phyloP scores from a whole-genome alignment of 441 rosid genomes.

The Brassica hybrid region DNA sequence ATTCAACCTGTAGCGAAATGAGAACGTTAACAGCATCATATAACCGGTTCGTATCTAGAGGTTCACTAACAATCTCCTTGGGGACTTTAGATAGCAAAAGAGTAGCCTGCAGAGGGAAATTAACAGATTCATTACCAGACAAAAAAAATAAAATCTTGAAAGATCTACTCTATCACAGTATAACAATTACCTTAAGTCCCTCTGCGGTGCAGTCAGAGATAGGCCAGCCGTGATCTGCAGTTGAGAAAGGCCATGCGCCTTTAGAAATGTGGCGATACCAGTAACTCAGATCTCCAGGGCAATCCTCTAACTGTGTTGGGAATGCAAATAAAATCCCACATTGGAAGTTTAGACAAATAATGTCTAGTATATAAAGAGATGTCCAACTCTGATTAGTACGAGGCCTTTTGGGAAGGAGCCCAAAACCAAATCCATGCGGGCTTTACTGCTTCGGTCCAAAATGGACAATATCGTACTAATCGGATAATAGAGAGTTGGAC shows the following conservation, averaged over 20 bases:
- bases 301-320: constrained; percentile 40
- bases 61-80: constrained; percentile 74
- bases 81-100: constrained; percentile 74
- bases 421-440: no score
- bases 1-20: constrained; percentile 81
- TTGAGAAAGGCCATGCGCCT: constrained; percentile 99
- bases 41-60: constrained; percentile 58
- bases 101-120: constrained; percentile 57
- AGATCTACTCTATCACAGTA: constrained; percentile 2
- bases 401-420: no score
- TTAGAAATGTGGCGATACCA: constrained; percentile 98
- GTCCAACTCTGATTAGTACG: no score
- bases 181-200: constrained; percentile 75
- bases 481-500: no score
- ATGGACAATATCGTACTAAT: no score
- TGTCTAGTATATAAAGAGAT: no score
- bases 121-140: constrained; percentile 25
- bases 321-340: no score
- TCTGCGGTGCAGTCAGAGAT: constrained; percentile 97
- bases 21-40: constrained; percentile 89
- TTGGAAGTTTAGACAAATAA: no score
- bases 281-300: constrained; percentile 75
- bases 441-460: no score
- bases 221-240: constrained; percentile 97
- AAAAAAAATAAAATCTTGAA: neutral